Conservation (phyloP, 805 yeast genomes). For the Candida nemodendra region DNA sequence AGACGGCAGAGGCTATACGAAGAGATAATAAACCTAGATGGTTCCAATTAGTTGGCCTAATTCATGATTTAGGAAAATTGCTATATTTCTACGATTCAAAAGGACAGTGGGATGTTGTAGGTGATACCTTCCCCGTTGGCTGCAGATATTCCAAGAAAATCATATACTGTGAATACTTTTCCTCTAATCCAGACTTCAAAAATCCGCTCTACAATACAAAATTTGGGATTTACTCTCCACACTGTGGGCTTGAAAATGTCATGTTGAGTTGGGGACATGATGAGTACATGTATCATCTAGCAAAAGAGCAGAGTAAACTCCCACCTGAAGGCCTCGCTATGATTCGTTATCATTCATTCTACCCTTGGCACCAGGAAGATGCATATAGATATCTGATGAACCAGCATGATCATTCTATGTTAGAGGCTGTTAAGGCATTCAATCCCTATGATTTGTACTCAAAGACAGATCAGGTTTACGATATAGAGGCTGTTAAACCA, state of each 20-base stretch:
- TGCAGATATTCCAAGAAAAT: slow-evolving; percentile 60
- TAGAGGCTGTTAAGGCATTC: slow-evolving; percentile 62
- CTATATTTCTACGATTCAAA: slow-evolving; percentile 67
- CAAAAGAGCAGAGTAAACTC: slow-evolving; percentile 59
- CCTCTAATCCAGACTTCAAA: slow-evolving; percentile 55
- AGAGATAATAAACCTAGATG: slow-evolving; percentile 67
- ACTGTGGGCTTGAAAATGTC: slow-evolving; percentile 67
- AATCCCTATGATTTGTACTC: slow-evolving; percentile 70
- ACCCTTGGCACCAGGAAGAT: slow-evolving; percentile 74
- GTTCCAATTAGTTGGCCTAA: slow-evolving; percentile 73
- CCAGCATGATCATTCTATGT: slow-evolving; percentile 57
- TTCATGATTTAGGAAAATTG: slow-evolving; percentile 70
- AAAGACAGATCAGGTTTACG: slow-evolving; percentile 48
- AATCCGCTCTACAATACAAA: slow-evolving; percentile 67
- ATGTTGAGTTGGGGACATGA: slow-evolving; percentile 81
- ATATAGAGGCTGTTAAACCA: slow-evolving; percentile 50
- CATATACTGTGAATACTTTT: slow-evolving; percentile 59
- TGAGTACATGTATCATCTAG: slow-evolving; percentile 73
- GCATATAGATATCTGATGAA: slow-evolving; percentile 66
- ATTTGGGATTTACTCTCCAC: slow-evolving; percentile 61
- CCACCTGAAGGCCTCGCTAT: slow-evolving; percentile 70
- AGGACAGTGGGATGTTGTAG: slow-evolving; percentile 82
- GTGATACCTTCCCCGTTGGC: slow-evolving; percentile 77
- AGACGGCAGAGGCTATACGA: slow-evolving; percentile 73
- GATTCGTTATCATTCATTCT: slow-evolving; percentile 73